phyloP scores from a whole-genome alignment of 192 early-diverging fungal genomes.

The Podila epicladia region DNA sequence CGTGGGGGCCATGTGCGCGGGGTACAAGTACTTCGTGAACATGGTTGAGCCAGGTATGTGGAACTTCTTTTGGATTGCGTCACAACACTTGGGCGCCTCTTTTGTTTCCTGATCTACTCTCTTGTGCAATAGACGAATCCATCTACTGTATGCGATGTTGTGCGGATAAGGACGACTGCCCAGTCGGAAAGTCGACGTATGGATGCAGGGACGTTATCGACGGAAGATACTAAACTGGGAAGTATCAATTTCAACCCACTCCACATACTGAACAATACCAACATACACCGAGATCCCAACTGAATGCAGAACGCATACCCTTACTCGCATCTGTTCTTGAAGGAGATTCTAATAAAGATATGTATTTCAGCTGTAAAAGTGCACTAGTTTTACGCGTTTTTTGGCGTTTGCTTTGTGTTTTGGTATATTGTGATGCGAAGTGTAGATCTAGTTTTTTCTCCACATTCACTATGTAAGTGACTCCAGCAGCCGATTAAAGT shows the following conservation, averaged over 20 bases:
- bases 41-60: slow-evolving; percentile 42
- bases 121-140: slow-evolving; percentile 1
- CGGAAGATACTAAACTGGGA: background rate
- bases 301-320: too few species aligned
- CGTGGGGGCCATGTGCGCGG: slow-evolving; percentile 35
- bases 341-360: too few species aligned
- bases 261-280: too few species aligned
- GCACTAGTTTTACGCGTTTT: too few species aligned
- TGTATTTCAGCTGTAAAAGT: too few species aligned
- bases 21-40: slow-evolving; percentile 52
- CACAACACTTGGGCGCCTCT: too few species aligned
- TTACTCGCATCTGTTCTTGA: too few species aligned
- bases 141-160: slow-evolving; percentile 60
- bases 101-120: background rate
- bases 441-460: background rate
- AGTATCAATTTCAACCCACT: too few species aligned
- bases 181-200: slow-evolving; percentile 10
- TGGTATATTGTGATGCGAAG: background rate
- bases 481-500: slow-evolving; percentile 33
- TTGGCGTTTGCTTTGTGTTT: too few species aligned
- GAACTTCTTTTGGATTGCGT: background rate
- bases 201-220: slow-evolving; percentile 10
- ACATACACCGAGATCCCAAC: too few species aligned
- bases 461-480: background rate
- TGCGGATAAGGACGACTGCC: slow-evolving; percentile 10